Percentiles rank a stretch among this genome's conserved stretches.
These are phyloP conservation scores for Apiospora sp. DNA, from an alignment of 2,329 filamentous ascomycete species.

Conservation along the genomic window DNA sequence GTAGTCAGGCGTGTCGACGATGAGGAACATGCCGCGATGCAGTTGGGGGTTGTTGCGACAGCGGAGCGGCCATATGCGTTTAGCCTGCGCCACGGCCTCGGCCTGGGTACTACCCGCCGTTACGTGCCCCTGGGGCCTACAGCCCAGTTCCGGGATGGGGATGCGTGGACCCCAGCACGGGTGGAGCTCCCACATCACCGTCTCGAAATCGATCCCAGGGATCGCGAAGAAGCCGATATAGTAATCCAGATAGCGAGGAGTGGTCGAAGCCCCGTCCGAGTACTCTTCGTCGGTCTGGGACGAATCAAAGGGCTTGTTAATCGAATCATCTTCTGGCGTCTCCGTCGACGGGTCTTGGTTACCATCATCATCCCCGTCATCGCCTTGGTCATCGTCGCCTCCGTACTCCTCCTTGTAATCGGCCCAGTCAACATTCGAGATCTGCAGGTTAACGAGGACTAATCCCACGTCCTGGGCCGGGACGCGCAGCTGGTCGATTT, in stretches of 20 bases:
- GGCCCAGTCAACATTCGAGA: constrained; percentile 9
- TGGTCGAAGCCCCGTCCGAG: neutral
- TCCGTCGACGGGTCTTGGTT: neutral
- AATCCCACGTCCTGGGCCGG: neutral
- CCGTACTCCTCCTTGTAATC: constrained; percentile 12
- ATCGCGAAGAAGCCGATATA: neutral
- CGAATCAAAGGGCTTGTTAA: neutral
- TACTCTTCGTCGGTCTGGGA: constrained; percentile 18
- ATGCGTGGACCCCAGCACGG: constrained; percentile 1
- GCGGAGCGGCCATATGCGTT: neutral
- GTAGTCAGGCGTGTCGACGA: neutral
- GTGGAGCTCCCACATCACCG: constrained; percentile 1
- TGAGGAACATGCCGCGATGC: neutral
- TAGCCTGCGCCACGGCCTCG: neutral
- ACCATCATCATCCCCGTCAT: neutral
- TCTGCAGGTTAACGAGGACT: constrained; percentile 20
- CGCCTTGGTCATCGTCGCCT: too few relatives aligned
- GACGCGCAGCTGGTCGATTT: constrained; percentile 19
- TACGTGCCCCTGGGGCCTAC: neutral
- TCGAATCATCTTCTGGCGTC: neutral
- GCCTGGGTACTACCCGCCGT: neutral
- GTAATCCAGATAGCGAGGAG: neutral
- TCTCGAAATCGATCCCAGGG: constrained; percentile 4
- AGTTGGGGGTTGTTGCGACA: neutral
- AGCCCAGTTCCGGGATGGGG: neutral